phyloP scores from a whole-genome alignment of 495 filamentous ascomycete genomes.

The Penicillium angulare region DNA sequence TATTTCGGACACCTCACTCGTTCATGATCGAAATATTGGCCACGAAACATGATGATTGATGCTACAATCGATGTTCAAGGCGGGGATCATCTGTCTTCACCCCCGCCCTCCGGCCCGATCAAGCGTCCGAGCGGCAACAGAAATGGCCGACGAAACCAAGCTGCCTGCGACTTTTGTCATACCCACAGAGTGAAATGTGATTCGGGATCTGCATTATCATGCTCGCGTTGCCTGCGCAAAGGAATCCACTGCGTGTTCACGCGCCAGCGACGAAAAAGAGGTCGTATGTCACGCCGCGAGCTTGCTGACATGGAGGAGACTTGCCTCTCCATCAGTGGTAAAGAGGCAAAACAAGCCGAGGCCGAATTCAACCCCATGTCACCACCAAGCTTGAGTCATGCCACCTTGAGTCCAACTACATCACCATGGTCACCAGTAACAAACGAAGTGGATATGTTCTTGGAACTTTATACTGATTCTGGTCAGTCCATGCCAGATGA shows the following conservation, averaged over 20 bases:
- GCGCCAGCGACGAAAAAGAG: conserved; percentile 45
- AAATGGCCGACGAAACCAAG: conserved; percentile 47
- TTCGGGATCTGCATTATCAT: conserved; percentile 47
- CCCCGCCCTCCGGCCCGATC: conserved; percentile 20
- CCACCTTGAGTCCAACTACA: too few relatives aligned
- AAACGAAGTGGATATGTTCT: too few relatives aligned
- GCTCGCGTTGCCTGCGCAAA: conserved; percentile 45
- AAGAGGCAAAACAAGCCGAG: too few relatives aligned
- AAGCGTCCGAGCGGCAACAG: conserved; percentile 38
- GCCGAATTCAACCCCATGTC: too few relatives aligned
- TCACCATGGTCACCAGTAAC: too few relatives aligned
- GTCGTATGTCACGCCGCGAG: conserved; percentile 43
- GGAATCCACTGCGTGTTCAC: conserved; percentile 46
- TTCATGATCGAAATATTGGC: too few relatives aligned
- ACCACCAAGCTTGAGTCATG: too few relatives aligned
- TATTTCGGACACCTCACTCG: too few relatives aligned
- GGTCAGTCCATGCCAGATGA: too few relatives aligned
- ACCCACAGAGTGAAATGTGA: conserved; percentile 48
- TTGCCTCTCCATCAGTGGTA: conserved; percentile 24
- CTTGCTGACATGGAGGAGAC: conserved; percentile 8
- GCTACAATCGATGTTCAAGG: too few relatives aligned
- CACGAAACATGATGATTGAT: too few relatives aligned
- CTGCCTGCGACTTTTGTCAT: conserved; percentile 48
- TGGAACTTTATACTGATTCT: conserved; percentile 21
- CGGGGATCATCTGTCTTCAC: too few relatives aligned